A percentile compares a stretch with the other conserved stretches of the same genome.
phyloP scores from a whole-genome alignment of 148 eudicot species.

The Cornus controversa region DNA sequence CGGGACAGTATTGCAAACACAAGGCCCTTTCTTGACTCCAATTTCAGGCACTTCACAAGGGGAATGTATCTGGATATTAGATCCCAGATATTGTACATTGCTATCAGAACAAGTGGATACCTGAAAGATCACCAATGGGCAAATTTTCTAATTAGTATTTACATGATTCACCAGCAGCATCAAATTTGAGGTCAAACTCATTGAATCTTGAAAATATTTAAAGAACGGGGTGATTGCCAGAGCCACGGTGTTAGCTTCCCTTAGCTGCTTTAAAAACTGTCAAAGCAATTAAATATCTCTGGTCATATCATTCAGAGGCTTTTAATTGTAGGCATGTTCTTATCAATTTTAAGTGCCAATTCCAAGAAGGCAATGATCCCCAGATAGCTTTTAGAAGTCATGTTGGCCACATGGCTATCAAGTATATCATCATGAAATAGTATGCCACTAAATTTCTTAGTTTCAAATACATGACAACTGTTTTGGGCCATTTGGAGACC shows the following conservation, averaged over 20 bases:
- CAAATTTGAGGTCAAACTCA: neutral
- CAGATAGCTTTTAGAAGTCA: neutral
- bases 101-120: conserved; percentile 68
- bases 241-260: no score
- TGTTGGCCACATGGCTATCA: neutral
- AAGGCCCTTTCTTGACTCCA: conserved; percentile 55
- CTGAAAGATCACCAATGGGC: conserved; percentile 20
- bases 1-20: conserved; percentile 43
- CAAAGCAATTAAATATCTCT: neutral
- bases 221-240: neutral
- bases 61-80: conserved; percentile 60
- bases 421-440: no score
- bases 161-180: neutral
- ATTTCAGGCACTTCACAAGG: conserved; percentile 27
- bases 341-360: neutral
- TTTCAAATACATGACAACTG: neutral
- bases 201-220: neutral
- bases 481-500: no score
- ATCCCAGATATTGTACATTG: conserved; percentile 63
- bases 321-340: neutral
- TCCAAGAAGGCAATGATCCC: neutral
- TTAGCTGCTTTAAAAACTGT: no score
- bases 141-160: neutral
- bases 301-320: neutral
- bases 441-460: neutral